Base-by-base conservation (phyloP, 2,329 filamentous ascomycete genomes). In the Pseudocercospora fijiensis region DNA sequence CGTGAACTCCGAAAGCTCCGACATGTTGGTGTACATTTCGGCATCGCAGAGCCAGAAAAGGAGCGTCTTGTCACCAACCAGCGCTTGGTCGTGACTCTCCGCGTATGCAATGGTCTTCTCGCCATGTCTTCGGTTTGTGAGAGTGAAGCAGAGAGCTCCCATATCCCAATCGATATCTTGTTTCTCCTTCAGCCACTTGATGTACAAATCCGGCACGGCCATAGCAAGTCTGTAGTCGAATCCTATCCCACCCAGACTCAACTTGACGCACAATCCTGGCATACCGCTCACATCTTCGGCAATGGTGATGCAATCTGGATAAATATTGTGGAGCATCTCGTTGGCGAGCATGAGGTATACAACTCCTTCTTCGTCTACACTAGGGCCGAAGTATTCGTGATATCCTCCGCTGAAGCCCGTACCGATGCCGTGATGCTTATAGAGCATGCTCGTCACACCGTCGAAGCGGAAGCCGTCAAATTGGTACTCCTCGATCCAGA, bases 41-140 rank as follows among this genome's bases (percentile, higher is more conserved):
- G 94, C 93, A 76, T 99, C 95, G 77, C 93, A 97, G 55, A 99
- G 89, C 85, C 96, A 96, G 90, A 99, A 96, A 84, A 99, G 92
- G 52, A 99, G 82, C 0, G 92, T 90, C 80, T 99, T 99, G 81
- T 99, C 95, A 47, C 95, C 95, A 33, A 99, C 63, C 27, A 65
- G 56, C 11, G 63, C 63, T 62, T 65, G 63, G 22, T 65, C 63
- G 59, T 65, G 63, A 24, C 59, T 62, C 49, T 65, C 63, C 1
- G 63, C 63, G 56, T 65, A 65, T 3, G 95, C 95, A 73, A 99
- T 98, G 0, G 94, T 97, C 84, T 98, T 98, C 78, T 99, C 95
- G 53, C 93, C 94, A 73, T 98, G 91, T 27, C 95, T 88, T 62
- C 95, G 86, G 79, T 99, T 98, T 22, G 90, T 96, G 64, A 99